These are phyloP conservation scores for Epichloe amarillans DNA, from an alignment of 2,329 filamentous ascomycete genomes.

Conservation along the genomic window DNA sequence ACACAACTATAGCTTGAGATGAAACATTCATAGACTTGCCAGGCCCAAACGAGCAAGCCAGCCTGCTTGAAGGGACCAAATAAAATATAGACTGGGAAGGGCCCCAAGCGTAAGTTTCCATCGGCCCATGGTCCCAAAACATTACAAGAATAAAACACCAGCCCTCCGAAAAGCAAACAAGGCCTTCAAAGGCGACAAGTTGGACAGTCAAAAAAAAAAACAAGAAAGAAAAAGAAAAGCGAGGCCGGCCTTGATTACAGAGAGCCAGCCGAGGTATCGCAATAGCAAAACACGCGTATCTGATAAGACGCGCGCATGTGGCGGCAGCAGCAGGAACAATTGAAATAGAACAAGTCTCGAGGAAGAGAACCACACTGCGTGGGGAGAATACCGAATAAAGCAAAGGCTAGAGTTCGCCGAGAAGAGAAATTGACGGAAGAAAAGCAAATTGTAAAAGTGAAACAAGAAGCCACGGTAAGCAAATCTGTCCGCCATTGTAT, in stretches of 20 bases:
- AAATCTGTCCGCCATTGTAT: slow-evolving; percentile 7
- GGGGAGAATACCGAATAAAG: not conserved
- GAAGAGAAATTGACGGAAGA: not conserved
- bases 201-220: not conserved
- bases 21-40: not conserved
- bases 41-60: not conserved
- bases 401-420: not conserved
- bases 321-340: not conserved
- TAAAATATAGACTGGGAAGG: not conserved
- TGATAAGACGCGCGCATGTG: not conserved
- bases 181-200: not conserved
- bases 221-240: slow-evolving; percentile 1
- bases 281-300: slow-evolving; percentile 3
- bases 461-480: not conserved
- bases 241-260: slow-evolving; percentile 3
- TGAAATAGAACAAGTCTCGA: not conserved
- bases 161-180: not conserved
- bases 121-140: not conserved
- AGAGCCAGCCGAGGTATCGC: slow-evolving; percentile 10
- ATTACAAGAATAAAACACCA: not conserved
- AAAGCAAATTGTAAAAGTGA: not conserved
- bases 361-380: not conserved
- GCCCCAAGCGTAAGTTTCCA: not conserved
- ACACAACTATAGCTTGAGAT: not conserved
- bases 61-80: not conserved